Conservation (phyloP, 2,329 filamentous ascomycete genomes). For the Endoconidiophora polonica region DNA sequence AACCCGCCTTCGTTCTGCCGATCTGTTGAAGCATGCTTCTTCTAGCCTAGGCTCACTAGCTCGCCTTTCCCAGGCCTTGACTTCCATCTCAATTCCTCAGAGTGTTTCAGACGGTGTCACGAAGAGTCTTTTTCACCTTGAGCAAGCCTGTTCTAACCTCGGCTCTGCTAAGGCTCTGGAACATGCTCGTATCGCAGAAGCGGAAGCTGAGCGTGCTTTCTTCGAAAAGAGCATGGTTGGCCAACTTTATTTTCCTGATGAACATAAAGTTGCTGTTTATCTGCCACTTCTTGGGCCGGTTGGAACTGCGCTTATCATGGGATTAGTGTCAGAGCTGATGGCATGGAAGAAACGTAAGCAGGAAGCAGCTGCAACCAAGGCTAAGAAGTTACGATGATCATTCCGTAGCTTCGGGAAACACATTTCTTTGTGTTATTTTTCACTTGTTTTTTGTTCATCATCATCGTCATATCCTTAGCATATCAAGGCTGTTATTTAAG, state of each 20-base stretch:
- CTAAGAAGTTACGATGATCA: constrained; percentile 22
- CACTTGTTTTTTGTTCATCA: not conserved
- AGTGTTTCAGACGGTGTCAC: constrained; percentile 75
- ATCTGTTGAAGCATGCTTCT: constrained; percentile 73
- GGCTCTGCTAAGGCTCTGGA: constrained; percentile 50
- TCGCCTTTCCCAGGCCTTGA: constrained; percentile 65
- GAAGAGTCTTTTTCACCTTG: constrained; percentile 60
- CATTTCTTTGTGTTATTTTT: not conserved
- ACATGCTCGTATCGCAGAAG: constrained; percentile 70
- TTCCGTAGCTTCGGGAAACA: not conserved
- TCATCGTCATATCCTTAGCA: not conserved
- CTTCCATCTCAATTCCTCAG: constrained; percentile 78
- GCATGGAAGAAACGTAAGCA: constrained; percentile 35
- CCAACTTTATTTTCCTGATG: constrained; percentile 94
- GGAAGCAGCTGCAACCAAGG: constrained; percentile 23
- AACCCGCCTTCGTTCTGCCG: constrained; percentile 68
- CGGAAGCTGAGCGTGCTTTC: constrained; percentile 81
- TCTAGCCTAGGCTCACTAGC: constrained; percentile 89
- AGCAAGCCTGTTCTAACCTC: constrained; percentile 58
- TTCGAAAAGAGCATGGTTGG: constrained; percentile 99
- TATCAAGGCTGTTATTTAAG: not conserved
- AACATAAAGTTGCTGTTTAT: constrained; percentile 96
- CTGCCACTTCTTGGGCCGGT: constrained; percentile 79
- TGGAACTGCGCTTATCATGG: constrained; percentile 76
- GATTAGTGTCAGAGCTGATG: constrained; percentile 65